These are phyloP conservation scores for Chrysoporthe austroafricana DNA, from an alignment of 2,329 filamentous ascomycete species.

Conservation along the genomic window DNA sequence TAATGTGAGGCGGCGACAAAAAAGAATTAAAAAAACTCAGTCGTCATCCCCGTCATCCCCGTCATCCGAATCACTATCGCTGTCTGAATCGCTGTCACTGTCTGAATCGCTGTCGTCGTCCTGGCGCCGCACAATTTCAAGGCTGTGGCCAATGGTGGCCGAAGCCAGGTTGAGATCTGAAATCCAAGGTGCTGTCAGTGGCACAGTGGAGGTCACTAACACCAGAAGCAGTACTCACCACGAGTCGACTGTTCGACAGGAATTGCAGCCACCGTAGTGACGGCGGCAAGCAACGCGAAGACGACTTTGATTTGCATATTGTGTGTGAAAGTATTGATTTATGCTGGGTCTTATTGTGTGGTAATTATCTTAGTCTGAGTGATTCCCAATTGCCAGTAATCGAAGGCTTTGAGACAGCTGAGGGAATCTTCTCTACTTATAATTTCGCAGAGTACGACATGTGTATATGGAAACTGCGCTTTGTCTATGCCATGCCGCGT, in stretches of 20 bases:
- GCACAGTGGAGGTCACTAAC: neutral
- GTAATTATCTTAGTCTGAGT: neutral
- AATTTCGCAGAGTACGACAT: neutral
- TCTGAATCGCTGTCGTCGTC: slow-evolving; percentile 10
- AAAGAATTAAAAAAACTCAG: too few species aligned
- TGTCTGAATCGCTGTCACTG: neutral
- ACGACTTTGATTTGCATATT: slow-evolving; percentile 17
- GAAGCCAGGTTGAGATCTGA: slow-evolving; percentile 10
- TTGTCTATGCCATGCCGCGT: neutral
- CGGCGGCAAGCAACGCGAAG: slow-evolving; percentile 11
- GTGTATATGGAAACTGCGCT: neutral
- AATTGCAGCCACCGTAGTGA: slow-evolving; percentile 6
- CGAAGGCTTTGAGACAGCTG: neutral
- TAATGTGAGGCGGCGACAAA: too few species aligned
- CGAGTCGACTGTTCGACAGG: slow-evolving; percentile 16
- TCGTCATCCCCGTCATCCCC: slow-evolving; percentile 9
- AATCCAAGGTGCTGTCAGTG: neutral
- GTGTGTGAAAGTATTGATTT: neutral
- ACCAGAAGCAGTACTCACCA: neutral
- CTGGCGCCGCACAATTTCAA: neutral
- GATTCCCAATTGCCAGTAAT: neutral
- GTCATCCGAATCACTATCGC: neutral
- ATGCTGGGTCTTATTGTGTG: neutral
- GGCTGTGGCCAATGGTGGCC: neutral
- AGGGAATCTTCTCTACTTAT: neutral